Evolutionary conservation across 2,329 filamentous ascomycete species (phyloP).

Genomic region (Cercospora sesami): DNA sequence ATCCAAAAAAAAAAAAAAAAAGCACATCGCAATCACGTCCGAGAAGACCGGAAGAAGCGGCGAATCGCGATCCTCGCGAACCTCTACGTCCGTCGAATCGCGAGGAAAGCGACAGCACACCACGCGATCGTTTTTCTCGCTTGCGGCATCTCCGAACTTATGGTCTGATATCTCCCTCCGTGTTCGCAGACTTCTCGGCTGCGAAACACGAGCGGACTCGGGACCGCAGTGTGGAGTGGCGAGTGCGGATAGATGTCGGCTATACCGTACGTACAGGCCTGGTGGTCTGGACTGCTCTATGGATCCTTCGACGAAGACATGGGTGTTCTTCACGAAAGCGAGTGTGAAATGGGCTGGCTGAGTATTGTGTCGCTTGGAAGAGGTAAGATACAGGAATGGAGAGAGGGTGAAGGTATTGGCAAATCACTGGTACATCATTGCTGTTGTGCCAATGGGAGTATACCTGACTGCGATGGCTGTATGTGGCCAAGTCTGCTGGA

Average conservation of each 20-base stretch:
- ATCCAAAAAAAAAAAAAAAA: too few species aligned
- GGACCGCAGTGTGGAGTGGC: neutral
- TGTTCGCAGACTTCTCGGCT: neutral
- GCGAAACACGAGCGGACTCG: neutral
- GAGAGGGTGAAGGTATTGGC: neutral
- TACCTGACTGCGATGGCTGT: neutral
- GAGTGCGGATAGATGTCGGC: neutral
- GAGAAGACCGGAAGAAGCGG: neutral
- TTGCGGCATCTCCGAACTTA: neutral
- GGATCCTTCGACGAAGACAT: neutral
- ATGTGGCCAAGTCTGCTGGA: neutral
- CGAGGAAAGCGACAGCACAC: neutral
- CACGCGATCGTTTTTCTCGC: neutral
- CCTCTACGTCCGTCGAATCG: neutral
- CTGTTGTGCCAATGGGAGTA: neutral
- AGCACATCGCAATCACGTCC: neutral
- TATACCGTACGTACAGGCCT: neutral
- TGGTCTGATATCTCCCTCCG: neutral
- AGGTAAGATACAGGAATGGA: neutral
- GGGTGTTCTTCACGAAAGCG: neutral
- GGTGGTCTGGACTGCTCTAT: neutral
- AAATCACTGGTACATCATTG: neutral
- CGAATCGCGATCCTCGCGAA: neutral
- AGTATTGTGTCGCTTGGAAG: neutral
- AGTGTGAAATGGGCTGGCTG: neutral